Evolutionary conservation across 2,329 filamentous ascomycete genomes (phyloP).

Genomic region (Ciborinia camelliae): DNA sequence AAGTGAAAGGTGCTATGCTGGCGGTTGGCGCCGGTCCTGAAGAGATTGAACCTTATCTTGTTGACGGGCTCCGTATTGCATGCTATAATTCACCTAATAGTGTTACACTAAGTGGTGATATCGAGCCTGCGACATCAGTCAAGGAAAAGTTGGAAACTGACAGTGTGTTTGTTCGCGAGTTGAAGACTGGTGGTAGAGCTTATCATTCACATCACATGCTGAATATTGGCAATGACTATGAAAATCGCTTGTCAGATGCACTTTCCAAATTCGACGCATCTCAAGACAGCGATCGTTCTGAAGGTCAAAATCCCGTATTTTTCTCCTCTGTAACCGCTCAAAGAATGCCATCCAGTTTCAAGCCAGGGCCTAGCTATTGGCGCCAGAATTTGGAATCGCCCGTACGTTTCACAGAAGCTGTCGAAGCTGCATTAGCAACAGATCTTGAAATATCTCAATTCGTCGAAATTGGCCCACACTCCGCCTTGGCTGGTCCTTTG

Average conservation of each 20-base stretch:
- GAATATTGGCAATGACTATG: constrained; percentile 13
- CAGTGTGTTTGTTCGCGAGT: constrained; percentile 24
- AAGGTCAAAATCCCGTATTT: not conserved
- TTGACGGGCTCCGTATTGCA: constrained; percentile 24
- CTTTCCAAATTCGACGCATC: not conserved
- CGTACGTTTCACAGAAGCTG: constrained; percentile 21
- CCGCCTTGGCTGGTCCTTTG: constrained; percentile 20
- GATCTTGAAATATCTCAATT: constrained; percentile 1
- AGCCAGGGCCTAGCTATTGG: constrained; percentile 21
- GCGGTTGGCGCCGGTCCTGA: constrained; percentile 22
- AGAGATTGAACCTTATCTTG: constrained; percentile 3
- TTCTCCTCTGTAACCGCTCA: constrained; percentile 5
- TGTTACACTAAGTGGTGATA: constrained; percentile 29
- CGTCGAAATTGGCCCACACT: constrained; percentile 26
- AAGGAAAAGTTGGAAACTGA: constrained; percentile 17
- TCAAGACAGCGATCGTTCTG: not conserved
- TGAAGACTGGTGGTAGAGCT: constrained; percentile 19
- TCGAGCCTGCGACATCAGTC: not conserved
- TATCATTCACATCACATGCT: constrained; percentile 24
- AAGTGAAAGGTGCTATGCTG: constrained; percentile 20
- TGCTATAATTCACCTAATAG: constrained; percentile 31
- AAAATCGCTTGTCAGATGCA: constrained; percentile 7
- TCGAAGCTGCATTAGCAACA: constrained; percentile 3
- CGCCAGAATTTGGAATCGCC: constrained; percentile 20
- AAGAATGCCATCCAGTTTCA: not conserved